phyloP scores from a whole-genome alignment of 1,284 basidiomycete genomes.

The Cutaneotrichosporon cavernicola region DNA sequence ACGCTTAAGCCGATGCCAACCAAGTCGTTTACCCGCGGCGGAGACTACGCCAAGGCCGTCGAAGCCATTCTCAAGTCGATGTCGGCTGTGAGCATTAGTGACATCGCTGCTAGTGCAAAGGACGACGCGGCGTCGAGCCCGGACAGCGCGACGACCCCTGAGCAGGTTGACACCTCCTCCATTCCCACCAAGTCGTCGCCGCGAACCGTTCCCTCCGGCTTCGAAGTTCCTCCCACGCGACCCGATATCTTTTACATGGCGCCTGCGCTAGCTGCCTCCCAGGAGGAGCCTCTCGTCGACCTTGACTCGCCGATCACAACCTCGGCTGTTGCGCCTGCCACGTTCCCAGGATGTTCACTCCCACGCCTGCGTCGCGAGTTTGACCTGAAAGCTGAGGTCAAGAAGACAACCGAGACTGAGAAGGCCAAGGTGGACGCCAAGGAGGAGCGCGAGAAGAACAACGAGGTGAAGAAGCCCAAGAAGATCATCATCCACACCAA shows the following conservation, averaged over 20 bases:
- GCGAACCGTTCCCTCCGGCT: not conserved
- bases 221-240: not conserved
- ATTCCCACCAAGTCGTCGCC: not conserved
- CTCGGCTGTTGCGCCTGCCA: not conserved
- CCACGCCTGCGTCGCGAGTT: not conserved
- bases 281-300: constrained; percentile 4
- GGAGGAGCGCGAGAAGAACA: constrained; percentile 2
- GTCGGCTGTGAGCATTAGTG: constrained; percentile 4
- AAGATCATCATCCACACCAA: not conserved
- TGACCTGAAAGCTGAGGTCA: not conserved
- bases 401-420: not conserved
- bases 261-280: not conserved
- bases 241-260: not conserved
- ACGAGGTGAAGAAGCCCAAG: constrained; percentile 1
- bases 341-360: constrained; percentile 1
- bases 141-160: constrained; percentile 14
- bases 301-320: not conserved
- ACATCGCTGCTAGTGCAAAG: constrained; percentile 10
- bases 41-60: constrained; percentile 22
- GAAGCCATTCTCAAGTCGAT: constrained; percentile 19
- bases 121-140: constrained; percentile 10
- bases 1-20: not conserved
- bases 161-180: constrained; percentile 16
- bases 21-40: constrained; percentile 13
- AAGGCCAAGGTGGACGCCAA: not conserved